Evolutionary conservation across 768 basidiomycete species (phyloP).

Genomic region (Pulveroboletus sp.): DNA sequence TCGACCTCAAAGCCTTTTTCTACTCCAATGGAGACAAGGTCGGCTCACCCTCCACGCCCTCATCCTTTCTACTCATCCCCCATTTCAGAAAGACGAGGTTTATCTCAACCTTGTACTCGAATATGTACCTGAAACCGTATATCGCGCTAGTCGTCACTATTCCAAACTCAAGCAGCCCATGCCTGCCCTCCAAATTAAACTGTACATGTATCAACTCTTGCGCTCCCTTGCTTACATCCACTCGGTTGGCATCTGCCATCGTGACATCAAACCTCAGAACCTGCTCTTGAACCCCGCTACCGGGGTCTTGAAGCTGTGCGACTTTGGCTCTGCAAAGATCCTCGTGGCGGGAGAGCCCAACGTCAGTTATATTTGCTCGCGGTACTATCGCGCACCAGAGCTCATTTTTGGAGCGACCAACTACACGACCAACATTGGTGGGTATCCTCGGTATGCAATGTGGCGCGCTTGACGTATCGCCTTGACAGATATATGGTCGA

Average conservation of each 20-base stretch:
- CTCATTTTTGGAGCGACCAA: constrained; percentile 99
- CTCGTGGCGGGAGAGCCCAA: constrained; percentile 97
- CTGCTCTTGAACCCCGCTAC: constrained; percentile 95
- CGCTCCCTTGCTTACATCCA: constrained; percentile 99
- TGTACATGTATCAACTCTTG: constrained; percentile 99
- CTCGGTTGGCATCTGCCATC: constrained; percentile 98
- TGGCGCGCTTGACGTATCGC: constrained; percentile 7
- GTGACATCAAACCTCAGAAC: constrained; percentile 99
- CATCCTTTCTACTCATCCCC: constrained; percentile 4
- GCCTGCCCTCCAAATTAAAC: constrained; percentile 99
- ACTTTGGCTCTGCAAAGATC: constrained; percentile 99
- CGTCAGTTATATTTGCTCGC: constrained; percentile 99
- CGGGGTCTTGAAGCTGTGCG: constrained; percentile 95
- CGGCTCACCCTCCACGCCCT: constrained; percentile 20
- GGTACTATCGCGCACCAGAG: constrained; percentile 99
- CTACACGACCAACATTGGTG: constrained; percentile 99
- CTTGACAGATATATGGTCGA: constrained; percentile 92
- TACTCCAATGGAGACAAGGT: constrained; percentile 99
- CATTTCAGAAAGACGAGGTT: constrained; percentile 91
- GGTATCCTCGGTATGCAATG: constrained; percentile 28
- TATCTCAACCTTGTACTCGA: constrained; percentile 99
- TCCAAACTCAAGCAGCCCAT: constrained; percentile 99
- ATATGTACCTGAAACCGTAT: constrained; percentile 99
- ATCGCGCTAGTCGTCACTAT: constrained; percentile 97
- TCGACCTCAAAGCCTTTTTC: constrained; percentile 97